Percentiles rank a stretch among this genome's conserved stretches.
phyloP scores from a whole-genome alignment of 2,329 filamentous ascomycete genomes.

The Aspergillus oerlinghausenensis region DNA sequence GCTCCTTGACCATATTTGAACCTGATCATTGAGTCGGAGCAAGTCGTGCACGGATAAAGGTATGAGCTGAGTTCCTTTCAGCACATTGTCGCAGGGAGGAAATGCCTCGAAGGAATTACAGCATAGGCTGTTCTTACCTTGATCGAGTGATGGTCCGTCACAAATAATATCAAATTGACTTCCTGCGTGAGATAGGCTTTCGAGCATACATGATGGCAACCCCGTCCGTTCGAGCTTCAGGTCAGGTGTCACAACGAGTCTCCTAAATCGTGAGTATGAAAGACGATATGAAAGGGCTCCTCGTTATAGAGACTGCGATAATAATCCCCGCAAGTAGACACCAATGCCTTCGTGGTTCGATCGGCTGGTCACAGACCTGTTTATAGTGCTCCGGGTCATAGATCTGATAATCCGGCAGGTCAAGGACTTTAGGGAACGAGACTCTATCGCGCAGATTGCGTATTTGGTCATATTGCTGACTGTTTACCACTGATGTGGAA shows the following conservation, averaged over 20 bases:
- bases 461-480: not conserved
- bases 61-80: not conserved
- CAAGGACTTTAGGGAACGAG: not conserved
- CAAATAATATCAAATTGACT: not conserved
- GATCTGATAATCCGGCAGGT: not conserved
- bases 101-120: not conserved
- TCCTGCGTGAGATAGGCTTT: not conserved
- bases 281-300: not conserved
- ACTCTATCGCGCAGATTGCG: not conserved
- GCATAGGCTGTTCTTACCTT: not conserved
- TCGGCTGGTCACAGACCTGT: not conserved
- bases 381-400: not conserved
- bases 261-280: not conserved
- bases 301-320: too few relatives aligned
- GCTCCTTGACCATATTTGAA: not conserved
- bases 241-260: not conserved
- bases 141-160: not conserved
- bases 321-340: not conserved
- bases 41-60: not conserved
- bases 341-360: not conserved
- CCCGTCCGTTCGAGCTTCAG: not conserved
- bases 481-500: not conserved
- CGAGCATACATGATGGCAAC: not conserved
- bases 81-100: not conserved
- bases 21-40: not conserved